These are phyloP conservation scores for Cladophialophora exuberans DNA, from an alignment of 2,329 filamentous ascomycete genomes.

Conservation along the genomic window DNA sequence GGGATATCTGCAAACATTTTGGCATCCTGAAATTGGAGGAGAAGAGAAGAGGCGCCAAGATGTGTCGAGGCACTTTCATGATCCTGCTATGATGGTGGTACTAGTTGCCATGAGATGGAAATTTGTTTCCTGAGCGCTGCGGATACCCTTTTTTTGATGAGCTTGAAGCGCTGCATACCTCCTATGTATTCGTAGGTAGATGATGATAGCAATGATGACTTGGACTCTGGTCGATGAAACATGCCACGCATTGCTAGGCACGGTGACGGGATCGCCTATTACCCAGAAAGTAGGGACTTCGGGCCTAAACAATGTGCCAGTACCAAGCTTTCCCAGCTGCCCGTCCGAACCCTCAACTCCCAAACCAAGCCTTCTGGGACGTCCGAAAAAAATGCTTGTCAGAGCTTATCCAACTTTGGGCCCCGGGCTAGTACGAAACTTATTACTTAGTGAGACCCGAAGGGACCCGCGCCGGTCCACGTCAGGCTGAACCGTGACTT, in stretches of 20 bases:
- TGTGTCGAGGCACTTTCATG: neutral
- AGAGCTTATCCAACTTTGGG: too few species aligned
- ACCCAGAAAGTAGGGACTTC: neutral
- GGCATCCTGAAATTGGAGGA: too few species aligned
- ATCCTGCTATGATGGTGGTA: neutral
- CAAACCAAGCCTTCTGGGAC: too few species aligned
- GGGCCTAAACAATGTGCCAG: neutral
- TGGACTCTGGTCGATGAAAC: neutral
- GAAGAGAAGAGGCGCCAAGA: neutral
- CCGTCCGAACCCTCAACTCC: too few species aligned
- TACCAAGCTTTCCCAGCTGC: neutral
- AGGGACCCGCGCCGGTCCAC: too few species aligned
- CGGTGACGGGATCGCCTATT: neutral
- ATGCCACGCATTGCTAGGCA: neutral
- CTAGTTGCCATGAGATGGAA: neutral
- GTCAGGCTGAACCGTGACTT: too few species aligned
- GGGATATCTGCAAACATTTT: neutral
- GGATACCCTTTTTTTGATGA: conserved; percentile 6
- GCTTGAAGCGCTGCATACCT: too few species aligned
- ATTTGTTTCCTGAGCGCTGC: neutral
- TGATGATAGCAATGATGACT: too few species aligned
- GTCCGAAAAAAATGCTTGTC: too few species aligned
- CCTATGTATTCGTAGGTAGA: too few species aligned
- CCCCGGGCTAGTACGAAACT: too few species aligned
- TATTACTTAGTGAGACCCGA: too few species aligned